Percentiles rank a stretch among this genome's conserved stretches.
phyloP scores from a whole-genome alignment of 2,329 filamentous ascomycete genomes.

The Fusarium longipes region DNA sequence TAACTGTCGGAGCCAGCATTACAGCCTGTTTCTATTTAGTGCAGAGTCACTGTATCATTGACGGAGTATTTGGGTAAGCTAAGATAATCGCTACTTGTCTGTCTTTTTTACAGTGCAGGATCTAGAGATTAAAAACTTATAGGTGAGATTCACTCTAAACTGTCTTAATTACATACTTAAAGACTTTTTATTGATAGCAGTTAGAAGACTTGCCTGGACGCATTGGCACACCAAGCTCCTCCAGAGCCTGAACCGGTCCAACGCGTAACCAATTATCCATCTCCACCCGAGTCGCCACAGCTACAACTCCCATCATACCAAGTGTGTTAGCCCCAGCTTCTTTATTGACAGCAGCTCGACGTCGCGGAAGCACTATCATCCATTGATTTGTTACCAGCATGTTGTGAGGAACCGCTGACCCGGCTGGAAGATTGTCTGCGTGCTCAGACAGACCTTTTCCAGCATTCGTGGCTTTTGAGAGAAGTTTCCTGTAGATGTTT shows the following conservation, averaged over 20 bases:
- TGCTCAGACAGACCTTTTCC: background rate
- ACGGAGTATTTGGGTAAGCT: no score
- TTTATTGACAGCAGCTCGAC: background rate
- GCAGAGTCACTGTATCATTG: no score
- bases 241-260: background rate
- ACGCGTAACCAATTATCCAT: background rate
- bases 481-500: fast-evolving
- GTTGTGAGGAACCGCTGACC: background rate
- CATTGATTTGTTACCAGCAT: background rate
- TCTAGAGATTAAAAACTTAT: no score
- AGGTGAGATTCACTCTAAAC: no score
- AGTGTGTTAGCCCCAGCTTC: background rate
- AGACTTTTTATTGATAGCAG: no score
- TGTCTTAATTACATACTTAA: no score
- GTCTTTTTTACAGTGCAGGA: no score
- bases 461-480: fast-evolving
- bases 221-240: background rate
- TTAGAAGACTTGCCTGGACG: background rate
- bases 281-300: background rate
- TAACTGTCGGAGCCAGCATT: no score
- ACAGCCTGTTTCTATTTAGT: no score
- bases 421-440: fast-evolving
- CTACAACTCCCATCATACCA: constrained; percentile 1
- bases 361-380: background rate
- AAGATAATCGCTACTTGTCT: no score